Conservation (phyloP, 164 flowering plant species). For the Brasenia schreberi region DNA sequence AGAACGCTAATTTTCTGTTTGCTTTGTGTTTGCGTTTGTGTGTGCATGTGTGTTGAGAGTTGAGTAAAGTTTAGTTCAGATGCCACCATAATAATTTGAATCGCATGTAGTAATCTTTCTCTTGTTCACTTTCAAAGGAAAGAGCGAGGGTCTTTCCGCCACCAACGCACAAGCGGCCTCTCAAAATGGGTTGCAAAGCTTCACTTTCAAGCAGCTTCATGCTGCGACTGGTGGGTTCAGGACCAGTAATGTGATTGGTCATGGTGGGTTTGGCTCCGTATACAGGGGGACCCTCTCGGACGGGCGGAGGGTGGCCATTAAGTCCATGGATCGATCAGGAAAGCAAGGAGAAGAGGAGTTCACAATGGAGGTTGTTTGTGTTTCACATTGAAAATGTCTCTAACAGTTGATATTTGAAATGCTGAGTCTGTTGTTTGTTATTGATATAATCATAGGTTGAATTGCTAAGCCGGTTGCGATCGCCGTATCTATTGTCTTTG, state of each 20-base stretch:
- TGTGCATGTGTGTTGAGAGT: too few relatives aligned
- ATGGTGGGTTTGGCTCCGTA: constrained; percentile 84
- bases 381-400: not conserved
- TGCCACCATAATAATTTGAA: too few relatives aligned
- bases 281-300: constrained; percentile 73
- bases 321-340: constrained; percentile 80
- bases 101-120: too few relatives aligned
- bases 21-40: too few relatives aligned
- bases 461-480: constrained; percentile 59
- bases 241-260: constrained; percentile 79
- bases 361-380: constrained; percentile 53
- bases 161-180: constrained; percentile 24
- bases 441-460: constrained; percentile 46
- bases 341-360: constrained; percentile 96
- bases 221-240: constrained; percentile 84
- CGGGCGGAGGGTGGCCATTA: constrained; percentile 82
- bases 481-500: constrained; percentile 73
- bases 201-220: constrained; percentile 86
- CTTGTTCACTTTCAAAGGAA: constrained; percentile 19
- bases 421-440: not conserved
- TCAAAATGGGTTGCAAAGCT: constrained; percentile 63
- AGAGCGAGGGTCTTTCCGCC: constrained; percentile 23
- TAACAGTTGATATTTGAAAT: not conserved
- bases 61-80: too few relatives aligned
- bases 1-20: too few relatives aligned